A percentile compares a stretch with the other conserved stretches of the same genome.
These are phyloP conservation scores for Leccinum disarticulatum DNA, from an alignment of 768 basidiomycete species.

Conservation along the genomic window DNA sequence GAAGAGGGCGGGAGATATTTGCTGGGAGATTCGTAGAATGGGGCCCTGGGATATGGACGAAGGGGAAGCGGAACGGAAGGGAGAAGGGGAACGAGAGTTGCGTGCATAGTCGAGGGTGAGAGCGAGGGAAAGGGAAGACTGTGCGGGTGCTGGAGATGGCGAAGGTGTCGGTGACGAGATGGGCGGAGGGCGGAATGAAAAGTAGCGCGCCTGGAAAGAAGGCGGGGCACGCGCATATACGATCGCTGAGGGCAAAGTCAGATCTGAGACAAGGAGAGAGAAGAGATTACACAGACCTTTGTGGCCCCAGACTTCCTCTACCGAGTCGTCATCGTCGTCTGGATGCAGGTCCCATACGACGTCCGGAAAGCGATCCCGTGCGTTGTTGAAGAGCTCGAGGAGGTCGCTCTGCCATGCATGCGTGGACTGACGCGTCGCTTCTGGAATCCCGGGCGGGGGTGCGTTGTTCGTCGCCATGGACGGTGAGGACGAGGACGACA, in stretches of 20 bases:
- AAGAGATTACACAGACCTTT: constrained; percentile 61
- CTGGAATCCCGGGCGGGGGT: constrained; percentile 36
- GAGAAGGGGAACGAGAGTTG: constrained; percentile 47
- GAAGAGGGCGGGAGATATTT: constrained; percentile 79
- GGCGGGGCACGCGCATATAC: constrained; percentile 94
- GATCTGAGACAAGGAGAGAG: constrained; percentile 1
- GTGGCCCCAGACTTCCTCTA: constrained; percentile 82
- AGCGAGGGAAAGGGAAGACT: constrained; percentile 62
- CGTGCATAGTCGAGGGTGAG: constrained; percentile 43
- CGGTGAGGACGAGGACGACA: constrained; percentile 24
- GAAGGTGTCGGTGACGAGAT: constrained; percentile 51
- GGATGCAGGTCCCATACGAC: constrained; percentile 87
- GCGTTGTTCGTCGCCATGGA: constrained; percentile 28
- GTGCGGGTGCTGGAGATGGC: constrained; percentile 50
- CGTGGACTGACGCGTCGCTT: constrained; percentile 69
- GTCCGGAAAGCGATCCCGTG: constrained; percentile 94
- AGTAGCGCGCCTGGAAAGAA: constrained; percentile 87
- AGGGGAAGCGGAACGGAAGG: constrained; percentile 45
- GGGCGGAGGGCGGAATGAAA: constrained; percentile 68
- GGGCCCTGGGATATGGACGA: constrained; percentile 42
- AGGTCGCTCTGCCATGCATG: constrained; percentile 81
- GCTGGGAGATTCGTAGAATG: constrained; percentile 61
- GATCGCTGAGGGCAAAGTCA: constrained; percentile 55
- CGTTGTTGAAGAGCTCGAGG: constrained; percentile 68
- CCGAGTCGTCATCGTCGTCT: constrained; percentile 47